A percentile compares a stretch with the other conserved stretches of the same genome.
phyloP scores from a whole-genome alignment of 2,329 filamentous ascomycete genomes.

The Periconia macrospinosa region DNA sequence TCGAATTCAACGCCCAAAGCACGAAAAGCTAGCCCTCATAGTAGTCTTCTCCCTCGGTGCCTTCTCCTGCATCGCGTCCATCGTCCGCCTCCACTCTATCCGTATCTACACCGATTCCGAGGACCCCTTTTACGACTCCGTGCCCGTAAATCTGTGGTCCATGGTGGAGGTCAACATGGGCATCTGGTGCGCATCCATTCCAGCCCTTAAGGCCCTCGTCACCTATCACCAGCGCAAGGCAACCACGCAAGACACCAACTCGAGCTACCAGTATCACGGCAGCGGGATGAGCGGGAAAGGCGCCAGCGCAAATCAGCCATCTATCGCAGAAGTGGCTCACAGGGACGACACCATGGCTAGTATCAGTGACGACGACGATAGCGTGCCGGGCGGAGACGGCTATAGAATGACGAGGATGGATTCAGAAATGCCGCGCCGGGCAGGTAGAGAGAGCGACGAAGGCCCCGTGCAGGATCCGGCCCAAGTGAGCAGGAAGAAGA shows the following conservation, averaged over 20 bases:
- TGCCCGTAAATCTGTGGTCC: constrained; percentile 89
- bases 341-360: neutral
- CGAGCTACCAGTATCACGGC: constrained; percentile 24
- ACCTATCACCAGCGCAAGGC: constrained; percentile 10
- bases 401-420: constrained; percentile 1
- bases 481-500: constrained; percentile 5
- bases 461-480: constrained; percentile 1
- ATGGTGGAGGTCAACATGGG: constrained; percentile 87
- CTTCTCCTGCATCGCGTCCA: constrained; percentile 86
- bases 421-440: neutral
- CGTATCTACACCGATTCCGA: constrained; percentile 44
- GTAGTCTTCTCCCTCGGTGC: constrained; percentile 81
- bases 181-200: constrained; percentile 85
- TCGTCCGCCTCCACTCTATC: constrained; percentile 56
- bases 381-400: neutral
- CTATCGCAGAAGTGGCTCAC: constrained; percentile 1
- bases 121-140: constrained; percentile 69
- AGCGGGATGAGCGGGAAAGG: constrained; percentile 17
- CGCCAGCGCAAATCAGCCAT: neutral
- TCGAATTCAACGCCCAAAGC: constrained; percentile 74
- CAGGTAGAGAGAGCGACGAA: neutral
- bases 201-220: constrained; percentile 77
- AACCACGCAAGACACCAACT: constrained; percentile 2
- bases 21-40: constrained; percentile 83
- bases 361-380: too few relatives aligned